phyloP scores from a whole-genome alignment of 1,139 yeast genomes.

The Citeromyces hawaiiensis region DNA sequence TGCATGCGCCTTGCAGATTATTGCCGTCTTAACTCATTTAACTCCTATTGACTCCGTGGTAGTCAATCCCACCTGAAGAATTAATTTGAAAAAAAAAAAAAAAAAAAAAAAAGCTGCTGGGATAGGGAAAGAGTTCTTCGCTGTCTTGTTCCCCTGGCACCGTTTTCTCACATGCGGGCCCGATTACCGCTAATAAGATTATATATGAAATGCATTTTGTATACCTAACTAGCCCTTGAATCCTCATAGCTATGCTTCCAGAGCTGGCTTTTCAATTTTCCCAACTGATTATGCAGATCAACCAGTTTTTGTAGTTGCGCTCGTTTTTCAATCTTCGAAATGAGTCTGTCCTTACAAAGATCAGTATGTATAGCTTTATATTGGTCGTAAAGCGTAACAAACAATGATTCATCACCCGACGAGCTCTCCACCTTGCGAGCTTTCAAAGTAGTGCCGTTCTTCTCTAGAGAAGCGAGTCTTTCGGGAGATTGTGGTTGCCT shows the following conservation, averaged over 20 bases:
- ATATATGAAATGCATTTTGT: no score
- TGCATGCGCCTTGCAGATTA: no score
- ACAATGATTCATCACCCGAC: not conserved
- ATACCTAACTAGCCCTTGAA: not conserved
- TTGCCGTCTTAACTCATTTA: no score
- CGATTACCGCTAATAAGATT: no score
- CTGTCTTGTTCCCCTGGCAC: no score
- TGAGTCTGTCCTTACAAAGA: not conserved
- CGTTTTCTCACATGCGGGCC: no score
- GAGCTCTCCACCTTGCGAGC: not conserved
- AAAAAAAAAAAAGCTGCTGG: no score
- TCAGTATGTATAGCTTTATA: not conserved
- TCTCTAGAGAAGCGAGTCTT: not conserved
- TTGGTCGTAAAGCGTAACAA: not conserved
- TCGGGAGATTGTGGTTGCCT: not conserved
- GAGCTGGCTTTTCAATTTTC: slow-evolving; percentile 23
- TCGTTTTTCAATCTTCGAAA: slow-evolving; percentile 6
- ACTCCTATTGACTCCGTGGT: no score
- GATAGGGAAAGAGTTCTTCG: no score
- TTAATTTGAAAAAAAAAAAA: no score
- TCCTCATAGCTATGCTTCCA: slow-evolving; percentile 1
- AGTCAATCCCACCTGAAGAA: no score
- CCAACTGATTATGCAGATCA: slow-evolving; percentile 22
- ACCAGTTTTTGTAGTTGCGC: slow-evolving; percentile 17
- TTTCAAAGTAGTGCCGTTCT: not conserved